phyloP scores from a whole-genome alignment of 176 grass and related monocot genomes.

The Secale cereale region DNA sequence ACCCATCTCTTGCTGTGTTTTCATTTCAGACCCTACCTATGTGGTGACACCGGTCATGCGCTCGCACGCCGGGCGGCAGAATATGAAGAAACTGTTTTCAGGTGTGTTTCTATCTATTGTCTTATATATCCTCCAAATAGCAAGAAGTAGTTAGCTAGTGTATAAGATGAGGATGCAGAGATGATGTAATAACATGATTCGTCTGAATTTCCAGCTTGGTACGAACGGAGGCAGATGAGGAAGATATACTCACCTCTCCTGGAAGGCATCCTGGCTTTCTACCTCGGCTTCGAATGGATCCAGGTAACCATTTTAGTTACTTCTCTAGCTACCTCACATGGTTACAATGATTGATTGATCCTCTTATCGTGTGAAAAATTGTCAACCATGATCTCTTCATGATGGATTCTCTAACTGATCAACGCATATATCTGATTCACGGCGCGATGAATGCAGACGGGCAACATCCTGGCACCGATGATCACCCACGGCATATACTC shows the following conservation, averaged over 20 bases:
- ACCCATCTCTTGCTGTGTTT: background rate
- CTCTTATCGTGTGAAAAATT: background rate
- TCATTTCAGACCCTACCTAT: conserved; percentile 81
- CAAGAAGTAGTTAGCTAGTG: background rate
- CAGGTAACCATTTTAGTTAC: conserved; percentile 17
- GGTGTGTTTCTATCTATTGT: conserved; percentile 23
- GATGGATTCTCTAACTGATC: background rate
- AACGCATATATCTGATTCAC: background rate
- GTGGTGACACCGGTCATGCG: conserved; percentile 73
- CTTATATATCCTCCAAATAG: background rate
- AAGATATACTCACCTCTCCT: conserved; percentile 97
- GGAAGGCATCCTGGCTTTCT: conserved; percentile 90
- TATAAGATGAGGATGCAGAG: background rate
- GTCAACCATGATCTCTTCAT: background rate
- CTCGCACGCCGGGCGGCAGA: conserved; percentile 52
- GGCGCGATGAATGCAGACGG: conserved; percentile 47
- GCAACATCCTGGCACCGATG: conserved; percentile 87
- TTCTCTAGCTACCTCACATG: background rate
- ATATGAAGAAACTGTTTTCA: conserved; percentile 87
- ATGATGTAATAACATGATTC: background rate
- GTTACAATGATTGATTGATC: background rate
- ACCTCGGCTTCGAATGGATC: conserved; percentile 95
- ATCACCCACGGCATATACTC: conserved; percentile 99
- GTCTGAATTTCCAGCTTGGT: conserved; percentile 56
- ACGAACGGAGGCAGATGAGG: conserved; percentile 86